Evolutionary conservation across 2,329 filamentous ascomycete genomes (phyloP).

Genomic region (Ceratocystis lukuohia): DNA sequence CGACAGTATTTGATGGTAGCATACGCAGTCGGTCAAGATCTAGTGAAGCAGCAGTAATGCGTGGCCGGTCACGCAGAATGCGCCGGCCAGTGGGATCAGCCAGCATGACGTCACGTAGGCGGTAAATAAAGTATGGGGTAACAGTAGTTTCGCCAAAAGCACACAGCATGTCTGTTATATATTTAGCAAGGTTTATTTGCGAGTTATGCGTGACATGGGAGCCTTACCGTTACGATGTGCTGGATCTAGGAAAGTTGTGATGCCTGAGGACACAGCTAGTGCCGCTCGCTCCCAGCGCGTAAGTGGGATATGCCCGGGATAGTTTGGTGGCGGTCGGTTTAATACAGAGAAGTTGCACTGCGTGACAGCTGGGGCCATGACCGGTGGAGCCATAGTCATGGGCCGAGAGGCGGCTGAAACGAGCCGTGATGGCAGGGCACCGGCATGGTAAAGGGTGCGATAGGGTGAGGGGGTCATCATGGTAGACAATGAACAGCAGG

Average conservation of each 20-base stretch:
- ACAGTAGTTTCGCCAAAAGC: conserved; percentile 89
- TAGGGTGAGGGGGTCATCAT: neutral
- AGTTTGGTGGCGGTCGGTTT: conserved; percentile 72
- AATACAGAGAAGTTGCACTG: conserved; percentile 58
- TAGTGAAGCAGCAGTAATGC: conserved; percentile 65
- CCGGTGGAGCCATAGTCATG: neutral
- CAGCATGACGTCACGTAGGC: conserved; percentile 87
- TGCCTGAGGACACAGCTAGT: conserved; percentile 51
- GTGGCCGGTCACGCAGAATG: conserved; percentile 79
- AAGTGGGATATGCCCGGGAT: conserved; percentile 84
- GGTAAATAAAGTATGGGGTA: conserved; percentile 86
- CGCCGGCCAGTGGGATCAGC: conserved; percentile 67
- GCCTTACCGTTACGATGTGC: conserved; percentile 53
- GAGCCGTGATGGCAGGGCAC: neutral
- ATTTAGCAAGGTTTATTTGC: no score
- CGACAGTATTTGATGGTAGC: conserved; percentile 61
- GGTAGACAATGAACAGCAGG: neutral
- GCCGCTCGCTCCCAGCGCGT: conserved; percentile 62
- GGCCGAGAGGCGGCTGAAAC: neutral
- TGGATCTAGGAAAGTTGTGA: conserved; percentile 57
- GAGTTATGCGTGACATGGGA: no score
- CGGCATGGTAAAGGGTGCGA: neutral
- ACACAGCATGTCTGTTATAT: conserved; percentile 66
- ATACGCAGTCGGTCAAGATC: conserved; percentile 54
- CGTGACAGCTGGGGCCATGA: neutral